A percentile compares a stretch with the other conserved stretches of the same genome.
Evolutionary conservation across 2,329 filamentous ascomycete genomes (phyloP).

Genomic region (Elsinoe fawcettii): DNA sequence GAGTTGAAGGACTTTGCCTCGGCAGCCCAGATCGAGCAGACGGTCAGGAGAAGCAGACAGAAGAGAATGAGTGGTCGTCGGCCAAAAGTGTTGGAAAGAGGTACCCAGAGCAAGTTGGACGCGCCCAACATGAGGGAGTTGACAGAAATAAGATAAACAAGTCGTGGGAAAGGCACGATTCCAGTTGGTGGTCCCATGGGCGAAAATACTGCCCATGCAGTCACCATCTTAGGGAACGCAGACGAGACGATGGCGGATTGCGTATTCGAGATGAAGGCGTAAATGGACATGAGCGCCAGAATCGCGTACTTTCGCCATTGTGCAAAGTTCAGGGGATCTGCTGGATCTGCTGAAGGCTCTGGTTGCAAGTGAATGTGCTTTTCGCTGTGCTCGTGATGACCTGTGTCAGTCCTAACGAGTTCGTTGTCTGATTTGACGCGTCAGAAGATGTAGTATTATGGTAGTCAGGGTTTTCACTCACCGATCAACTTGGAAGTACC

Average conservation of each 20-base stretch:
- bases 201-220: slow-evolving; percentile 23
- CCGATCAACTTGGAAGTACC: slow-evolving; percentile 35
- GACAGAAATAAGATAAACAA: slow-evolving; percentile 33
- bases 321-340: slow-evolving; percentile 36
- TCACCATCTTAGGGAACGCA: slow-evolving; percentile 30
- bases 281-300: slow-evolving; percentile 32
- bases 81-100: slow-evolving; percentile 35
- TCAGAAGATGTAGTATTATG: not conserved
- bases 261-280: slow-evolving; percentile 34
- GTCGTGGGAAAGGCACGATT: slow-evolving; percentile 23
- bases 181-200: slow-evolving; percentile 16
- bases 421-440: slow-evolving; percentile 23
- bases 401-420: slow-evolving; percentile 19
- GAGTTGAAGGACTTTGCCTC: slow-evolving; percentile 31
- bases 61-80: slow-evolving; percentile 33
- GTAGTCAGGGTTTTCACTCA: slow-evolving; percentile 20
- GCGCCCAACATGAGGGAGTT: slow-evolving; percentile 34
- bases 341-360: slow-evolving; percentile 32
- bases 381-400: slow-evolving; percentile 28
- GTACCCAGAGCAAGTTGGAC: slow-evolving; percentile 37
- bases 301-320: slow-evolving; percentile 31
- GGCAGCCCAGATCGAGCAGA: slow-evolving; percentile 36
- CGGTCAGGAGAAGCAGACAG: slow-evolving; percentile 29
- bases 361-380: slow-evolving; percentile 33
- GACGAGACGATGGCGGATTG: slow-evolving; percentile 31